Evolutionary conservation across 2,329 filamentous ascomycete genomes (phyloP).

Genomic region (Parascedosporium putredinis): DNA sequence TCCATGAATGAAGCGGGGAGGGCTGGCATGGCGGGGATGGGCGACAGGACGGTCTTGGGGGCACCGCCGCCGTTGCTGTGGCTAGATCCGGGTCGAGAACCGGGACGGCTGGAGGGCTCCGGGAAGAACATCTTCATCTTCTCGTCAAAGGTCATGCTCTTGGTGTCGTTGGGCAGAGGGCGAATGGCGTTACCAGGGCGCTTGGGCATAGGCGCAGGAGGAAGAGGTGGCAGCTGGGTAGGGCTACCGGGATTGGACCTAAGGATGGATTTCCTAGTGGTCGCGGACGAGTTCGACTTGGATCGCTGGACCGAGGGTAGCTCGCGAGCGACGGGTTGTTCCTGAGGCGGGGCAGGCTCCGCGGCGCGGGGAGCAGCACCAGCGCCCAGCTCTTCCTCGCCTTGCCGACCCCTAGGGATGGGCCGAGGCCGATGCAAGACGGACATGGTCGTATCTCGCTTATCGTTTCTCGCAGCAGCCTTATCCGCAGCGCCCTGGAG

Average conservation of each 20-base stretch:
- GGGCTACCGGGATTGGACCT: constrained; percentile 33
- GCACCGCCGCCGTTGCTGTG: constrained; percentile 10
- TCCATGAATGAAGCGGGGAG: constrained; percentile 22
- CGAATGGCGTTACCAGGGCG: constrained; percentile 18
- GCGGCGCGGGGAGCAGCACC: no score
- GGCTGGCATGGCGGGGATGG: constrained; percentile 33
- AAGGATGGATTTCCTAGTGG: constrained; percentile 34
- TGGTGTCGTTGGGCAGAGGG: constrained; percentile 40
- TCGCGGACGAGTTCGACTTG: constrained; percentile 37
- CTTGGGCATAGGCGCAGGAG: constrained; percentile 31
- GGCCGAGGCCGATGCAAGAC: constrained; percentile 46
- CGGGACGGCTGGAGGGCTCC: constrained; percentile 15
- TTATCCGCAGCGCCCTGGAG: constrained; percentile 31
- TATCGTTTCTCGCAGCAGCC: constrained; percentile 14
- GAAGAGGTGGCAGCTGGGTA: constrained; percentile 41
- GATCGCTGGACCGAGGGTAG: constrained; percentile 32
- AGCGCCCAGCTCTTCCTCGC: constrained; percentile 32
- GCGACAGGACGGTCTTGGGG: background rate
- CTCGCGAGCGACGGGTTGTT: no score
- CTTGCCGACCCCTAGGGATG: constrained; percentile 35
- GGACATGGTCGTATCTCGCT: constrained; percentile 21
- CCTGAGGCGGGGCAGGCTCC: constrained; percentile 28
- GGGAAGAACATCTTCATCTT: constrained; percentile 44
- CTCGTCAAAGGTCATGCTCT: constrained; percentile 49
- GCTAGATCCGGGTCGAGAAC: background rate